Evolutionary conservation across 495 filamentous ascomycete species (phyloP).

Genomic region (Penicillium canescens): DNA sequence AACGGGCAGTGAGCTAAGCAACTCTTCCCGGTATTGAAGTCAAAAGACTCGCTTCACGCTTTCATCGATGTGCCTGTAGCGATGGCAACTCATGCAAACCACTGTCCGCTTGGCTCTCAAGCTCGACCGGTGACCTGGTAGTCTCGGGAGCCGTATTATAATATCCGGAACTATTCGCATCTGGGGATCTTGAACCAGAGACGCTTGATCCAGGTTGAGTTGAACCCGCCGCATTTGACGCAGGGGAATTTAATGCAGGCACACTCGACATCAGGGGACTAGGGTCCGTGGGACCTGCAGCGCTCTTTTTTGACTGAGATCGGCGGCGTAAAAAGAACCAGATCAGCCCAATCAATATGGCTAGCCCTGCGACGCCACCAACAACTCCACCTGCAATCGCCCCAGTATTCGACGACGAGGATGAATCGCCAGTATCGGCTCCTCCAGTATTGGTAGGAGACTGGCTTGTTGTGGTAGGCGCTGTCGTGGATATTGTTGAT

Average conservation of each 20-base stretch:
- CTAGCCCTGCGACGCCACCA: slow-evolving; percentile 6
- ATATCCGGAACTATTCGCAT: not conserved
- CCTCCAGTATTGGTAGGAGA: not conserved
- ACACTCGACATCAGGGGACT: not conserved
- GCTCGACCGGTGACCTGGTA: not conserved
- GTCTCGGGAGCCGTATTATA: not conserved
- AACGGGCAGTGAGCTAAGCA: too few relatives aligned
- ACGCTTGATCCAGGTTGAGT: not conserved
- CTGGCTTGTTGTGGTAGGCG: not conserved
- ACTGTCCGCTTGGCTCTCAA: not conserved
- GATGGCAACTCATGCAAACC: not conserved
- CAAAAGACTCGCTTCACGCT: too few relatives aligned
- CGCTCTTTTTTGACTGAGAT: not conserved
- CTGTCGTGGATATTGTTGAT: not conserved
- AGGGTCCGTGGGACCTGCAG: not conserved
- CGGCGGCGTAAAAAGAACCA: slow-evolving; percentile 14
- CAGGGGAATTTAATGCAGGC: not conserved
- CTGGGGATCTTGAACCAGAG: not conserved
- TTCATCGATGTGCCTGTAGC: not conserved
- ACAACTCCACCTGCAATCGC: slow-evolving; percentile 17
- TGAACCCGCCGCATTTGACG: not conserved
- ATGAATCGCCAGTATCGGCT: not conserved
- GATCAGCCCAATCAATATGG: slow-evolving; percentile 3
- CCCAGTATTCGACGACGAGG: slow-evolving; percentile 3
- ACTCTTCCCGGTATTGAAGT: too few relatives aligned